phyloP scores from a whole-genome alignment of 2,329 filamentous ascomycete genomes.

The Diaporthe citriasiana region DNA sequence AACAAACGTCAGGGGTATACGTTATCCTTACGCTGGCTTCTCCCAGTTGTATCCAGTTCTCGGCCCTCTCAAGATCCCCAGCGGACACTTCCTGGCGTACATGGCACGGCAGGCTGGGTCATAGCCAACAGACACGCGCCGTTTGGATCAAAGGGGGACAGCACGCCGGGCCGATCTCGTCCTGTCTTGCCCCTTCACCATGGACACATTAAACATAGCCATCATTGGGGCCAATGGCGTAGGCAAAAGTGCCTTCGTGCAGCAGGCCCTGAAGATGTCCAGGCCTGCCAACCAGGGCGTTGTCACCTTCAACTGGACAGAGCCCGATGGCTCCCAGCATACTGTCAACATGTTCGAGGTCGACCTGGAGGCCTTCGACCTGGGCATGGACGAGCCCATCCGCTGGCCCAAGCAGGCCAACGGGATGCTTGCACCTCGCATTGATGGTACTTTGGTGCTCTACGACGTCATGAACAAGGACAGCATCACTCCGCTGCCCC shows the following conservation, averaged over 20 bases:
- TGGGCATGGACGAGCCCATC: constrained; percentile 70
- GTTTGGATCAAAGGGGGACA: constrained; percentile 20
- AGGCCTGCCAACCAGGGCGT: constrained; percentile 67
- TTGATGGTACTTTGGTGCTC: constrained; percentile 87
- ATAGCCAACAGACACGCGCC: constrained; percentile 38
- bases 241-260: constrained; percentile 78
- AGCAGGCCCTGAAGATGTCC: constrained; percentile 70
- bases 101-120: constrained; percentile 35
- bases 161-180: neutral
- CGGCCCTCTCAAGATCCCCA: constrained; percentile 23
- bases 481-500: constrained; percentile 80
- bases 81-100: constrained; percentile 28
- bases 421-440: constrained; percentile 78
- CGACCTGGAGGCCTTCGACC: constrained; percentile 75
- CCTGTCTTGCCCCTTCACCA: constrained; percentile 47
- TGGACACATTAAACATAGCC: constrained; percentile 75
- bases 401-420: constrained; percentile 78
- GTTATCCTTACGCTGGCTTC: constrained; percentile 21
- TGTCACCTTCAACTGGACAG: constrained; percentile 67
- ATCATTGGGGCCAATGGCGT: constrained; percentile 76
- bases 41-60: neutral
- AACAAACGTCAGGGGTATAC: constrained; percentile 48
- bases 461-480: constrained; percentile 88
- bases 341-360: constrained; percentile 75
- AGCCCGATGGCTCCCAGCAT: constrained; percentile 70